Percentiles rank a stretch among this genome's conserved stretches.
These are phyloP conservation scores for Pestalotiopsis sp. DNA, from an alignment of 2,329 filamentous ascomycete species.

Conservation along the genomic window DNA sequence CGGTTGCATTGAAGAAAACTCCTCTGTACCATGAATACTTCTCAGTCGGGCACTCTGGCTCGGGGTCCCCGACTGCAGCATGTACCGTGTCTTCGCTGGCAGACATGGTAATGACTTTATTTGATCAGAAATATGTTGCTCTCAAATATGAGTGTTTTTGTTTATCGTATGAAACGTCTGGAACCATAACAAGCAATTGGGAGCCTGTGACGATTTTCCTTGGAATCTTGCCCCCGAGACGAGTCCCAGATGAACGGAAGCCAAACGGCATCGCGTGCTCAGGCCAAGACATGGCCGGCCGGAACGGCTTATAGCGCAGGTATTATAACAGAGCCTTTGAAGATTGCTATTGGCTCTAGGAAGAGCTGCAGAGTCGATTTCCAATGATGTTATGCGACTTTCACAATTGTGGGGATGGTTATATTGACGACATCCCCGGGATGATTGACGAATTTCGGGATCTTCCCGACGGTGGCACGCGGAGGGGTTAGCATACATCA, in stretches of 20 bases:
- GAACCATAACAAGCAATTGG: too few species aligned
- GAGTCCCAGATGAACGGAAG: background rate
- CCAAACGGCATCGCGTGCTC: background rate
- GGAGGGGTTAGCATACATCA: background rate
- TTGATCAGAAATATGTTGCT: background rate
- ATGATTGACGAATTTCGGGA: constrained; percentile 17
- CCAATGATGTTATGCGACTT: background rate
- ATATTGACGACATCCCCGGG: constrained; percentile 17
- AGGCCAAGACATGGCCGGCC: background rate
- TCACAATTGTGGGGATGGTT: background rate
- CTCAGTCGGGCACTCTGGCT: background rate
- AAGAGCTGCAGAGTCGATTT: background rate
- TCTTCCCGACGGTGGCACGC: constrained; percentile 6
- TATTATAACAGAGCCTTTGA: background rate
- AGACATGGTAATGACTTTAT: background rate
- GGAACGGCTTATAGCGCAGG: background rate
- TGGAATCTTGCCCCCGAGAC: background rate
- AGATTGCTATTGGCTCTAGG: background rate
- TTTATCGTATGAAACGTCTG: too few species aligned
- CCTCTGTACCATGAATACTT: constrained; percentile 27
- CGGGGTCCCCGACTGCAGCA: background rate
- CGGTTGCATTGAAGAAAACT: constrained; percentile 31
- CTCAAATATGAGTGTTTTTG: too few species aligned
- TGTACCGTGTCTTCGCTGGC: background rate
- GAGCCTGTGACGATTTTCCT: too few species aligned